phyloP scores from a whole-genome alignment of 208 protist species.

The Wallacemonas sp. region DNA sequence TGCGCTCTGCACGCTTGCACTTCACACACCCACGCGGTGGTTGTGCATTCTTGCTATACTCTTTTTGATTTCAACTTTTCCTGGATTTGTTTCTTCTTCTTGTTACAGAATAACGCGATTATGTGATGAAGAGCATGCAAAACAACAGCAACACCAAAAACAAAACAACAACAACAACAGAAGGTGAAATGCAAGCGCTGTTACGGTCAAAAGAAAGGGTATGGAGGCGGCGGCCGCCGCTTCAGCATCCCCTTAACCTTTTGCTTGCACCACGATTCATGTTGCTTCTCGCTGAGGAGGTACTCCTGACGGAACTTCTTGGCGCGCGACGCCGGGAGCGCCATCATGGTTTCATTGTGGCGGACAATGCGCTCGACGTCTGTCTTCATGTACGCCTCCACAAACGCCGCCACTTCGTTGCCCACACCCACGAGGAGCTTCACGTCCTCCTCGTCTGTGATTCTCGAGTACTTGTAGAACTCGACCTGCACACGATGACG shows the following conservation, averaged over 20 bases:
- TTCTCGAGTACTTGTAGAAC: conserved; percentile 86
- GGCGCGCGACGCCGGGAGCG: conserved; percentile 66
- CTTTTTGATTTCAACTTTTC: not conserved
- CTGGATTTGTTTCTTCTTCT: not conserved
- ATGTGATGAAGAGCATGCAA: conserved; percentile 1
- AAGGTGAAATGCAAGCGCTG: conserved; percentile 6
- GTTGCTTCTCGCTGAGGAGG: conserved; percentile 81
- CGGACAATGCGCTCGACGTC: conserved; percentile 79
- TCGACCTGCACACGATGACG: conserved; percentile 86
- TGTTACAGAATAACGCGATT: not conserved
- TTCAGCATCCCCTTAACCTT: conserved; percentile 78
- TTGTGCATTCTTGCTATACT: not conserved
- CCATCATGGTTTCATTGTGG: conserved; percentile 83
- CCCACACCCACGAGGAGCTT: conserved; percentile 59
- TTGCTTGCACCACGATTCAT: conserved; percentile 92
- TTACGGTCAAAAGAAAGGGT: conserved; percentile 74
- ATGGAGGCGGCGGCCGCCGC: conserved; percentile 78
- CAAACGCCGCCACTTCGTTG: conserved; percentile 71
- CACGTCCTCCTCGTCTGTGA: conserved; percentile 49
- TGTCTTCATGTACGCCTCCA: conserved; percentile 81
- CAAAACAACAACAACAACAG: too few relatives aligned
- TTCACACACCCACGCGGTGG: too few relatives aligned
- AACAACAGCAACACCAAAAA: conserved; percentile 3
- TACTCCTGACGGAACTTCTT: conserved; percentile 82
- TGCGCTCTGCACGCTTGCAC: too few relatives aligned